Evolutionary conservation across 495 filamentous ascomycete species (phyloP).

Genomic region (Lichina pygmaea): DNA sequence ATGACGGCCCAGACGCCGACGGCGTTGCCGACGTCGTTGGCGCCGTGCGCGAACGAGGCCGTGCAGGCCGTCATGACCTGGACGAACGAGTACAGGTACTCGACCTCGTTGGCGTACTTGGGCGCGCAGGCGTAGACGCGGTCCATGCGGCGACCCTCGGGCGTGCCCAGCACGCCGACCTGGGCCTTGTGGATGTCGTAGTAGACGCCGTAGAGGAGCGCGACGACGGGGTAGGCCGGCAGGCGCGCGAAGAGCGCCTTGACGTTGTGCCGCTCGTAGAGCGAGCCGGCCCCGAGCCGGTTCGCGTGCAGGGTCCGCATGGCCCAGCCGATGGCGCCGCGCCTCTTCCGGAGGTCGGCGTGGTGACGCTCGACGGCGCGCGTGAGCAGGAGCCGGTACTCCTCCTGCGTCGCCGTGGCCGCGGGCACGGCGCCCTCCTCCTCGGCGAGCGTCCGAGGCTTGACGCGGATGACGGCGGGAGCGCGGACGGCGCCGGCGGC

Average conservation of each 20-base stretch:
- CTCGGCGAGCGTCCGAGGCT: neutral
- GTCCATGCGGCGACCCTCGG: slow-evolving; percentile 37
- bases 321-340: slow-evolving; percentile 41
- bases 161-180: slow-evolving; percentile 31
- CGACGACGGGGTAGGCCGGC: slow-evolving; percentile 27
- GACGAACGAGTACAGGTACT: slow-evolving; percentile 50
- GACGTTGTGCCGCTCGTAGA: slow-evolving; percentile 44
- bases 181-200: slow-evolving; percentile 51
- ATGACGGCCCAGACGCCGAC: slow-evolving; percentile 47
- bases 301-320: slow-evolving; percentile 43
- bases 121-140: slow-evolving; percentile 26
- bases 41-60: slow-evolving; percentile 52
- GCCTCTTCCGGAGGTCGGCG: slow-evolving; percentile 24
- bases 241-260: slow-evolving; percentile 26
- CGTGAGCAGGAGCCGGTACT: slow-evolving; percentile 26
- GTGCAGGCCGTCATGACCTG: slow-evolving; percentile 51
- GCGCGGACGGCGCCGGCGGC: slow-evolving; percentile 2
- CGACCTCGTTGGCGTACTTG: slow-evolving; percentile 50
- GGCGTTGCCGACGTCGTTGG: slow-evolving; percentile 58
- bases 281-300: slow-evolving; percentile 34
- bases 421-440: slow-evolving; percentile 18
- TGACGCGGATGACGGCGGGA: slow-evolving; percentile 17
- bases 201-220: slow-evolving; percentile 34
- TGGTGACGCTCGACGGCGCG: slow-evolving; percentile 21
- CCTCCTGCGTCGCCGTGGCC: neutral